phyloP scores from a whole-genome alignment of 2,329 filamentous ascomycete species.

The Microdochium paspali region DNA sequence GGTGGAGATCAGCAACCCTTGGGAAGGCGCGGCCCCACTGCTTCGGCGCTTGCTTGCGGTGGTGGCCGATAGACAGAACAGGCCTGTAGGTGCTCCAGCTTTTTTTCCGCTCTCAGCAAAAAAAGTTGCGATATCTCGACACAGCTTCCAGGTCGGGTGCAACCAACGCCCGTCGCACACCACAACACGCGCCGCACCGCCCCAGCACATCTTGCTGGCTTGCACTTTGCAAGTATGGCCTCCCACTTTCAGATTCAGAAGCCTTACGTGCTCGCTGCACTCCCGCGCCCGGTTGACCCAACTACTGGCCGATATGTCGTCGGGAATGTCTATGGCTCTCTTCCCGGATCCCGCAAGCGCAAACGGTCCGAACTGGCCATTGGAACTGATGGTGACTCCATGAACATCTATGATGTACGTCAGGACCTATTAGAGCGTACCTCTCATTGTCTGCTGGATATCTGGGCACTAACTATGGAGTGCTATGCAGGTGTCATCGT shows the following conservation, averaged over 20 bases:
- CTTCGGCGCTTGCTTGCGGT: not conserved
- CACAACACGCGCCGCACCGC: not conserved
- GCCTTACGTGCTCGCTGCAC: conserved; percentile 52
- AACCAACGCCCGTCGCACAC: not conserved
- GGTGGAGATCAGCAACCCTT: no score
- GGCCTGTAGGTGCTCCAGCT: not conserved
- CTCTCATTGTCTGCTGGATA: no score
- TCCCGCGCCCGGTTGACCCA: conserved; percentile 48
- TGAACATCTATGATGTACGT: conserved; percentile 52
- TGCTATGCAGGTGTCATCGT: conserved; percentile 43
- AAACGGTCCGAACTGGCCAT: conserved; percentile 56
- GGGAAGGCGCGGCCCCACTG: not conserved
- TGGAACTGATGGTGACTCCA: conserved; percentile 55
- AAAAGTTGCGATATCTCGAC: not conserved
- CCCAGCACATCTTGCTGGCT: not conserved
- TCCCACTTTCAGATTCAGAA: conserved; percentile 53
- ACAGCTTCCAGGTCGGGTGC: not conserved
- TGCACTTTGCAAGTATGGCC: conserved; percentile 32
- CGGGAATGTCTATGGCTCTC: conserved; percentile 51
- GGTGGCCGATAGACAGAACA: not conserved
- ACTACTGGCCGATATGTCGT: conserved; percentile 41
- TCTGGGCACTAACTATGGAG: conserved; percentile 9
- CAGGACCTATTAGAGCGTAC: not conserved
- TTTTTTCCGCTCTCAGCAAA: not conserved
- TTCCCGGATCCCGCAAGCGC: conserved; percentile 47